A percentile compares a stretch with the other conserved stretches of the same genome.
These are phyloP conservation scores for Tricholoma sp. DNA, from an alignment of 768 basidiomycete species.

Conservation along the genomic window DNA sequence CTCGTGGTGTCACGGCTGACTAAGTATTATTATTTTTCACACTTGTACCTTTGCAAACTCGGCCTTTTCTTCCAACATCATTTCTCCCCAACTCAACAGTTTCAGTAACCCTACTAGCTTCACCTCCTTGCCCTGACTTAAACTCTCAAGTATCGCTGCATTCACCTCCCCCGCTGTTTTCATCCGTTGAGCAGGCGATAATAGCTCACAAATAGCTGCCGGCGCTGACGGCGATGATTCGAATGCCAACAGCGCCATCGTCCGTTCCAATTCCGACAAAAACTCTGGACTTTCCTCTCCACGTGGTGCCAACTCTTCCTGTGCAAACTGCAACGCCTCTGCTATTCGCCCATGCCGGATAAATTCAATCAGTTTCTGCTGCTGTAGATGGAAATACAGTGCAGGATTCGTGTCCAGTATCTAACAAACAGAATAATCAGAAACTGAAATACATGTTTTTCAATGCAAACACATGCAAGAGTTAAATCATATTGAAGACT, in stretches of 20 bases:
- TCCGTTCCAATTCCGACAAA: constrained; percentile 84
- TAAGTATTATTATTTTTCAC: neutral
- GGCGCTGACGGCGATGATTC: constrained; percentile 60
- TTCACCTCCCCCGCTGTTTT: constrained; percentile 97
- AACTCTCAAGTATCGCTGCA: constrained; percentile 86
- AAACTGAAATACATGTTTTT: neutral
- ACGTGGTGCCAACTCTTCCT: constrained; percentile 88
- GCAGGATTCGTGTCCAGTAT: constrained; percentile 94
- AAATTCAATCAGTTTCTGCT: constrained; percentile 92
- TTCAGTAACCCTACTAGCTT: constrained; percentile 81
- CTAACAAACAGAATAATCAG: constrained; percentile 40
- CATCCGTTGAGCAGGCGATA: constrained; percentile 84
- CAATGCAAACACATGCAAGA: constrained; percentile 16
- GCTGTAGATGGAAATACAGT: constrained; percentile 92
- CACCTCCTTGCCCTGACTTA: constrained; percentile 90
- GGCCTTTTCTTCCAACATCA: constrained; percentile 65
- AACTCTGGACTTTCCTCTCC: constrained; percentile 96
- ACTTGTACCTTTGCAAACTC: constrained; percentile 71
- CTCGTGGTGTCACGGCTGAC: constrained; percentile 4
- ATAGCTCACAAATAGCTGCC: constrained; percentile 64
- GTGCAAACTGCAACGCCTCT: constrained; percentile 87
- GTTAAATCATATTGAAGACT: constrained; percentile 91
- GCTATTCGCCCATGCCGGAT: constrained; percentile 77
- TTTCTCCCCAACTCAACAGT: constrained; percentile 86
- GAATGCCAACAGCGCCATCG: constrained; percentile 90